These are phyloP conservation scores for Candida loeiensis DNA, from an alignment of 805 yeast species.

Conservation along the genomic window DNA sequence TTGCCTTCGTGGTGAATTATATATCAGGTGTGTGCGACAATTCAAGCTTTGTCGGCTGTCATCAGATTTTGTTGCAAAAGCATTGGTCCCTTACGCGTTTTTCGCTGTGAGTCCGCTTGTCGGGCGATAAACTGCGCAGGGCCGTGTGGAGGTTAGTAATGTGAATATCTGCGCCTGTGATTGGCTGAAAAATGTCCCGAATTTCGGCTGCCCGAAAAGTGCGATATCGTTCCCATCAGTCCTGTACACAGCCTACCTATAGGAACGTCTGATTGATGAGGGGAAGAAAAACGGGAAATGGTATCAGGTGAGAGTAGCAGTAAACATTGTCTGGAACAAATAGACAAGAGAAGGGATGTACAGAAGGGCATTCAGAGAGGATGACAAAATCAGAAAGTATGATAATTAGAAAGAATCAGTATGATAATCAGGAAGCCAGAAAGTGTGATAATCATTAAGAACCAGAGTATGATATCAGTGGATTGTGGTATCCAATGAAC, in stretches of 20 bases:
- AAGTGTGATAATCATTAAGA: too few species aligned
- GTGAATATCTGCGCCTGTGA: background rate
- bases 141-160: constrained; percentile 2
- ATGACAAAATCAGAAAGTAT: too few species aligned
- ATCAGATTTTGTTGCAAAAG: constrained; percentile 3
- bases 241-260: constrained; percentile 1
- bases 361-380: too few species aligned
- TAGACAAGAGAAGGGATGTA: too few species aligned
- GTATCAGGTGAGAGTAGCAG: too few species aligned
- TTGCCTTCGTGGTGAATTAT: background rate
- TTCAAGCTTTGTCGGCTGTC: constrained; percentile 2
- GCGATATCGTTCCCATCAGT: background rate
- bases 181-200: constrained; percentile 4
- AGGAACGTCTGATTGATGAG: background rate
- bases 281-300: too few species aligned
- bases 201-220: constrained; percentile 3
- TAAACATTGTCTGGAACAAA: too few species aligned
- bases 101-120: constrained; percentile 4
- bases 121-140: constrained; percentile 1
- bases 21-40: background rate
- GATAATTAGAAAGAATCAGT: too few species aligned
- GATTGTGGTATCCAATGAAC: too few species aligned
- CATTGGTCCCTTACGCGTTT: constrained; percentile 3
- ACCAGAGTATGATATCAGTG: too few species aligned
- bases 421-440: too few species aligned